Conservation (phyloP, 345 rosid genomes). For the Gossypium longicalyx region DNA sequence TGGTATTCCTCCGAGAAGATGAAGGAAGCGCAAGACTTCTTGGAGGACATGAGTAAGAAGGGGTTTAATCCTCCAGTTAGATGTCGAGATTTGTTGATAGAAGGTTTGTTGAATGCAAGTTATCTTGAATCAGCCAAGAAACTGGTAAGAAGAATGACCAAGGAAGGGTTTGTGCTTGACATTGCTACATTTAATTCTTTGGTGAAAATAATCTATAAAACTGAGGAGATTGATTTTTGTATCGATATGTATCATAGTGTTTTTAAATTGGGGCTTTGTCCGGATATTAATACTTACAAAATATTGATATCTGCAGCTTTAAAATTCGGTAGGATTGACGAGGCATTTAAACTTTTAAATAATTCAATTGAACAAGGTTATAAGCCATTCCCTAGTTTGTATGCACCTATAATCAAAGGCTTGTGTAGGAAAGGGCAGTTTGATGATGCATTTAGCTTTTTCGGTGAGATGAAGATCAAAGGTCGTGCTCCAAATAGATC, state of each 20-base stretch:
- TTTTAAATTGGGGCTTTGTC: constrained; percentile 64
- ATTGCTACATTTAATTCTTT: constrained; percentile 57
- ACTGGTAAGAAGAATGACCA: constrained; percentile 70
- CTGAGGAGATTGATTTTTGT: constrained; percentile 75
- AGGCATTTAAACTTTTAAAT: constrained; percentile 61
- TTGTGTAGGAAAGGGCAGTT: constrained; percentile 75
- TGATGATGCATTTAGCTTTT: constrained; percentile 83
- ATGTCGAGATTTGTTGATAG: constrained; percentile 81
- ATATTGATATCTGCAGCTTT: constrained; percentile 84
- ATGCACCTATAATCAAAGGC: constrained; percentile 80
- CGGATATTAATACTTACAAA: constrained; percentile 63
- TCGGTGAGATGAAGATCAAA: constrained; percentile 79
- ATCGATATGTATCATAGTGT: constrained; percentile 60
- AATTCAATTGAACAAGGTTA: constrained; percentile 78
- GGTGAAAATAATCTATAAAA: constrained; percentile 50
- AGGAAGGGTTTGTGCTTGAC: constrained; percentile 66
- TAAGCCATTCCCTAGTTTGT: constrained; percentile 83
- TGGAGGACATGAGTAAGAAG: constrained; percentile 78
- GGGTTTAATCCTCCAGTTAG: constrained; percentile 86
- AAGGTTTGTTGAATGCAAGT: constrained; percentile 77
- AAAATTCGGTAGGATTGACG: constrained; percentile 70
- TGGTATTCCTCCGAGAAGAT: constrained; percentile 86
- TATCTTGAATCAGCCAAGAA: constrained; percentile 76
- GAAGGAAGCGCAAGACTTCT: constrained; percentile 74
- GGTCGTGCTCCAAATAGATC: constrained; percentile 90